Evolutionary conservation across 176 grass and related monocot species (phyloP).

Genomic region (Zea mays): DNA sequence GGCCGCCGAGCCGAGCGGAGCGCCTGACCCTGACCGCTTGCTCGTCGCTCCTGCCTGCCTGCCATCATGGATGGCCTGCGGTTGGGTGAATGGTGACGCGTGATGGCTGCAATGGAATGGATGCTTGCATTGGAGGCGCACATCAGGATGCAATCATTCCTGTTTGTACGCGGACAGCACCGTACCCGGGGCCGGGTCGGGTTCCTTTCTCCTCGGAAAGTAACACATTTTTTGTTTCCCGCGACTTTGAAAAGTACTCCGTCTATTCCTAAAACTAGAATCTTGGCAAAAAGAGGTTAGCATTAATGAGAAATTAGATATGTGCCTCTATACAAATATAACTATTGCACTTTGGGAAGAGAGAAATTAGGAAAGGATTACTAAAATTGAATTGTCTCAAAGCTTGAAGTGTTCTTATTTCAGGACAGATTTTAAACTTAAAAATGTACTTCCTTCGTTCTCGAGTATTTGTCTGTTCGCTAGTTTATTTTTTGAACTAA

Average conservation of each 20-base stretch:
- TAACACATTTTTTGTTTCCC: conserved; percentile 1
- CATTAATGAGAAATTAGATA: no score
- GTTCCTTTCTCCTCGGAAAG: conserved; percentile 37
- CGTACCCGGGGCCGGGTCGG: not conserved
- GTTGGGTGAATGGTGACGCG: conserved; percentile 23
- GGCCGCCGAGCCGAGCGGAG: not conserved
- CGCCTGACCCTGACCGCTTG: not conserved
- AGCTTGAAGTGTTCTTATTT: no score
- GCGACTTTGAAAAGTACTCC: conserved; percentile 13
- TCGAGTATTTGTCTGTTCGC: no score
- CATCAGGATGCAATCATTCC: conserved; percentile 44
- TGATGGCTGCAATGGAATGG: not conserved
- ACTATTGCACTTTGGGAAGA: no score
- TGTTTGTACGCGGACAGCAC: conserved; percentile 31
- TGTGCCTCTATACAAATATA: no score
- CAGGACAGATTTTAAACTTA: no score
- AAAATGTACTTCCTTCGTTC: no score
- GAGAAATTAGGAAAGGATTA: no score
- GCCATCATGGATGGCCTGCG: conserved; percentile 35
- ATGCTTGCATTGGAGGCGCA: not conserved
- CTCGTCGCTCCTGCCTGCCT: not conserved
- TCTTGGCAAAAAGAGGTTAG: no score
- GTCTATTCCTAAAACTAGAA: no score
- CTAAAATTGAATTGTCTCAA: no score
- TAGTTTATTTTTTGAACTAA: no score